Evolutionary conservation across 768 basidiomycete genomes (phyloP), one percentile per base, ranked within the genome.

Genomic region (Tricholoma sp.): DNA sequence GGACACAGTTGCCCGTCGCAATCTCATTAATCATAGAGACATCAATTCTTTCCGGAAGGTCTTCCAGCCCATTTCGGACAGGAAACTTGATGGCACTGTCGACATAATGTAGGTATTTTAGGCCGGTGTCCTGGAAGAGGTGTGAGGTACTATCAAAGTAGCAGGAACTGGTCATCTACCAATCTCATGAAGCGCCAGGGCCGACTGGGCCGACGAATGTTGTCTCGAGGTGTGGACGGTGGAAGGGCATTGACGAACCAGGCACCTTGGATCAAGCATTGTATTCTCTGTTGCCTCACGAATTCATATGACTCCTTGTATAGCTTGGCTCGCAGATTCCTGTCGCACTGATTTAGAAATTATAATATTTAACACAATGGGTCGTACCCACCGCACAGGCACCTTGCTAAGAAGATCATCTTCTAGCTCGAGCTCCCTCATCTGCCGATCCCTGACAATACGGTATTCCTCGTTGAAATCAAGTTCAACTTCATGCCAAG

Each of bases 291-390:
- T 67, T 89, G 86, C 41, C 87, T 80, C 19, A 97, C 89, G 64
- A 94, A 95, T 66, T 93, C 91, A 61, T 83, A 91, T 12, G 91
- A 93, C 68, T 97, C 94, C 65, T 85, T 91, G 76, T 90, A 90
- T 19, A 97, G 76, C 62, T 91, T 91, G 43, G 84, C 85, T 18
- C 91, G 84, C 45, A 97, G 74, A 67, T 90, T 93, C 55, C 92
- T 94, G 64, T n/a, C 55, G 32, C 27, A 41, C 54, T 9, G 22
- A 52, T 34, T 10, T 22, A 56, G 24, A 19, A 21, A 43, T 58
- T 47, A 54, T n/a, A 59, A 32, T 35, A 49, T 18, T 24, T 39
- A 55, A 8, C 21, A 57, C 6, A n/a, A n/a, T 21, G n/a, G 41
- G 16, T 51, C 47, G 37, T 10, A 71, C 86, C 51, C 60, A 94